Evolutionary conservation across 495 filamentous ascomycete species (phyloP).

Genomic region (Trichocladium uniseriatum): DNA sequence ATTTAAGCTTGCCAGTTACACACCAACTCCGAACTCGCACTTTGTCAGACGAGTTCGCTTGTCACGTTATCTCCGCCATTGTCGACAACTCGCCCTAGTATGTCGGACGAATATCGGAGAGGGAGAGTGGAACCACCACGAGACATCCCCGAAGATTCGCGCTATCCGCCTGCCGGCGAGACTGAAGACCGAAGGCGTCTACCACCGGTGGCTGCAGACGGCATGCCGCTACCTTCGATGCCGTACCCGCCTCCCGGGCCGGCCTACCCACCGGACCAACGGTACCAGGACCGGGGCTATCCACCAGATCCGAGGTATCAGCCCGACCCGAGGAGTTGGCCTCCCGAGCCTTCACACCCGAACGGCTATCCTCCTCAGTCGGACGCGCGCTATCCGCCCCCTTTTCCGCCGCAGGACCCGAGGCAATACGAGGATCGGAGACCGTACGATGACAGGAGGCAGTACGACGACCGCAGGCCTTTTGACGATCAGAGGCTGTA

Average conservation of each 20-base stretch:
- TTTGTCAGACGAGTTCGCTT: neutral
- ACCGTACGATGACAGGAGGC: constrained; percentile 15
- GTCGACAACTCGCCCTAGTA: constrained; percentile 21
- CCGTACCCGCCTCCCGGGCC: constrained; percentile 18
- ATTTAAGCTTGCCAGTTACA: too few species aligned
- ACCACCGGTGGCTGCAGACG: constrained; percentile 21
- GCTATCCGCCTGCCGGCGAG: constrained; percentile 42
- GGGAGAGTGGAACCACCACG: constrained; percentile 29
- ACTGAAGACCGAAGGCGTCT: constrained; percentile 34
- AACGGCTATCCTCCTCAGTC: constrained; percentile 19
- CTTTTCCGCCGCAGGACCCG: constrained; percentile 13
- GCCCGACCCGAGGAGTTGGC: constrained; percentile 16
- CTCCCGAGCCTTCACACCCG: neutral
- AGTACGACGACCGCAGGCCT: constrained; percentile 6
- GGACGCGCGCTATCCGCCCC: constrained; percentile 14
- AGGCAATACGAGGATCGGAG: constrained; percentile 11
- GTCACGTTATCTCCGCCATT: neutral
- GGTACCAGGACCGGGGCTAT: constrained; percentile 10
- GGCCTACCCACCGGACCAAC: constrained; percentile 8
- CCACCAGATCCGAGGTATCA: constrained; percentile 15
- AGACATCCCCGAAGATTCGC: constrained; percentile 31
- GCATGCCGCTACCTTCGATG: constrained; percentile 32
- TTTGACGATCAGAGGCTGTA: constrained; percentile 5
- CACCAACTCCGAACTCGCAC: too few species aligned
- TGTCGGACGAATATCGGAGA: constrained; percentile 36